These are phyloP conservation scores for Blastomyces emzantsi DNA, from an alignment of 2,329 filamentous ascomycete species.

Conservation along the genomic window DNA sequence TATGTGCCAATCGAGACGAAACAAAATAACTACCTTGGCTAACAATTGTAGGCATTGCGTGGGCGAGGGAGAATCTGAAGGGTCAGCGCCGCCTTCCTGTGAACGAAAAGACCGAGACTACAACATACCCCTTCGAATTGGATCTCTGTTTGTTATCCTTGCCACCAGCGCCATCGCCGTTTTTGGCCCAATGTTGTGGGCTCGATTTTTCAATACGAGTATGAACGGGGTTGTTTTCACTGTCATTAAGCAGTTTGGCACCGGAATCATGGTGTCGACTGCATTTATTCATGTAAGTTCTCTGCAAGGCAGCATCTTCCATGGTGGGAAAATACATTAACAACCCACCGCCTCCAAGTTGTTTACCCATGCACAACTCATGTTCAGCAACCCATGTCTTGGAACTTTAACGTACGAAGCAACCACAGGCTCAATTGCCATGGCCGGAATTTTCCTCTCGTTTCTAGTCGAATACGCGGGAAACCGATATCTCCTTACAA, in stretches of 20 bases:
- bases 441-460: constrained; percentile 64
- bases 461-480: constrained; percentile 63
- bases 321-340: not conserved
- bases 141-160: constrained; percentile 63
- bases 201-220: constrained; percentile 47
- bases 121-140: constrained; percentile 59
- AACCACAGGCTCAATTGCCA: constrained; percentile 60
- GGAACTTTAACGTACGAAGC: constrained; percentile 58
- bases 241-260: constrained; percentile 54
- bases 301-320: constrained; percentile 7
- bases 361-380: constrained; percentile 61
- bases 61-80: constrained; percentile 35
- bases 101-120: constrained; percentile 48
- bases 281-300: constrained; percentile 54
- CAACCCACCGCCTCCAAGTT: constrained; percentile 41
- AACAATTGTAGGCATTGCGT: constrained; percentile 43
- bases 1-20: constrained; percentile 35
- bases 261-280: constrained; percentile 62
- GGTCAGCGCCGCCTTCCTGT: constrained; percentile 34
- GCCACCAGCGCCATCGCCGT: constrained; percentile 60
- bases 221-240: constrained; percentile 46
- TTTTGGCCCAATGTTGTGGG: constrained; percentile 57
- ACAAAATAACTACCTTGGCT: not conserved
- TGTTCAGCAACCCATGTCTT: constrained; percentile 63
- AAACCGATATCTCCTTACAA: constrained; percentile 45